Evolutionary conservation across 345 rosid genomes (phyloP).

Genomic region (Eucalyptus rudis): DNA sequence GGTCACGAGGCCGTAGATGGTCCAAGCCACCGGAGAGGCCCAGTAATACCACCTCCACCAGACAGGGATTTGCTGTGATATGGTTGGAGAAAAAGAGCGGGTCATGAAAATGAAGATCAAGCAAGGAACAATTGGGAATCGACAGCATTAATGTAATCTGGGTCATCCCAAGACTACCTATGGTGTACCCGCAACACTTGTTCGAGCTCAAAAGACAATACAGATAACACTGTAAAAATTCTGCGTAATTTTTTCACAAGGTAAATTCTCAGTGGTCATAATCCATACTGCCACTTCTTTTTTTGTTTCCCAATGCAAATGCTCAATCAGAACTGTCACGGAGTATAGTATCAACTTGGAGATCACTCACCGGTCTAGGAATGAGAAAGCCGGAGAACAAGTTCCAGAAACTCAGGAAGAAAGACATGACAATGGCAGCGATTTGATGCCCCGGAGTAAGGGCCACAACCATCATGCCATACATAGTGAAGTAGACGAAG

Average conservation of each 20-base stretch:
- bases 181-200: not conserved
- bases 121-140: not conserved
- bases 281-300: not conserved
- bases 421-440: constrained; percentile 59
- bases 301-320: not conserved
- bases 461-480: constrained; percentile 75
- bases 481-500: constrained; percentile 62
- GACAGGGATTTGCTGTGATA: constrained; percentile 48
- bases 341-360: not conserved
- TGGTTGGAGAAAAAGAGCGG: not conserved
- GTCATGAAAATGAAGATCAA: not conserved
- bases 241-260: not conserved
- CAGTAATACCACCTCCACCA: constrained; percentile 99
- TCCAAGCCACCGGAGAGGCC: constrained; percentile 71
- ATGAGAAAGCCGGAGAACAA: constrained; percentile 75
- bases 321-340: not conserved
- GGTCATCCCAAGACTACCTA: not conserved
- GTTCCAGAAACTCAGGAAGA: constrained; percentile 84
- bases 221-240: not conserved
- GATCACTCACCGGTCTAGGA: constrained; percentile 41
- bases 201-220: not conserved
- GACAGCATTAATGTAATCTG: not conserved
- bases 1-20: constrained; percentile 62
- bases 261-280: not conserved
- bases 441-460: constrained; percentile 64